Conservation (phyloP, 495 filamentous ascomycete species). For the Xylaria acuta region DNA sequence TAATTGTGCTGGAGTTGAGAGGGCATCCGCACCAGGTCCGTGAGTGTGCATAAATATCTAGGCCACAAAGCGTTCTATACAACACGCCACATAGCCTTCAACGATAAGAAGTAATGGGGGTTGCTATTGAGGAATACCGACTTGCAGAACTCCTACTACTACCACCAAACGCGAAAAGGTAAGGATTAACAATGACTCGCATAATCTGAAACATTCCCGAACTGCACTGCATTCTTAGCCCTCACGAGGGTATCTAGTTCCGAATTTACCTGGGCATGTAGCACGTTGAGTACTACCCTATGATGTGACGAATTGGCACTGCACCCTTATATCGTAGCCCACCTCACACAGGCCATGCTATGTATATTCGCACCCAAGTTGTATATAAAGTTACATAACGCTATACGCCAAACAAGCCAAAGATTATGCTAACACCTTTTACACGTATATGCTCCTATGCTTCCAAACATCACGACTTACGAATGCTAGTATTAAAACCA, state of each 20-base stretch:
- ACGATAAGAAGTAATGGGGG: neutral
- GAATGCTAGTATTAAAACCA: too few species aligned
- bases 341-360: too few species aligned
- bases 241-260: neutral
- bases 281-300: neutral
- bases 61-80: neutral
- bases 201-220: neutral
- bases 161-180: neutral
- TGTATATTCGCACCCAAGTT: too few species aligned
- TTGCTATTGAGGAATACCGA: neutral
- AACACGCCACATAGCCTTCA: neutral
- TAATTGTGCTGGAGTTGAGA: too few species aligned
- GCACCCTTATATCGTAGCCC: neutral
- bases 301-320: neutral
- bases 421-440: too few species aligned
- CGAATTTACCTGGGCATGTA: neutral
- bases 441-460: too few species aligned
- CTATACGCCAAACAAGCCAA: too few species aligned
- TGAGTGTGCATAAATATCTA: neutral
- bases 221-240: slow-evolving; percentile 6
- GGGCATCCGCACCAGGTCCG: too few species aligned
- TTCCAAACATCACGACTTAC: too few species aligned
- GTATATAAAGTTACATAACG: too few species aligned
- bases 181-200: neutral
- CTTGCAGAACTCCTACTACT: neutral